Base-by-base conservation (phyloP, 1,284 basidiomycete genomes). In the Heterobasidion occidentale region DNA sequence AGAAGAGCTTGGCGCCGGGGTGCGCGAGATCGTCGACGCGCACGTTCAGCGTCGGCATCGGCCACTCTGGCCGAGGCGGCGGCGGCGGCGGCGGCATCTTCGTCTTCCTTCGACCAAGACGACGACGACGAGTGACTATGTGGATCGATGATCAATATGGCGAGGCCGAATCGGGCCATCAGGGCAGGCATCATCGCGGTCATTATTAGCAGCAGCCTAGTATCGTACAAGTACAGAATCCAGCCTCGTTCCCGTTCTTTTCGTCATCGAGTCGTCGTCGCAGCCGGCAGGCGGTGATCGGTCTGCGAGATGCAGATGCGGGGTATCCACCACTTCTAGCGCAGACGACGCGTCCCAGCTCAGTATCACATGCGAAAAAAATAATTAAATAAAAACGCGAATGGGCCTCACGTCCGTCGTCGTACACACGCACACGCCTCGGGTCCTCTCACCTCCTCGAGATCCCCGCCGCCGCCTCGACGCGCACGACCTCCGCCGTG, bases 21-120 rank as follows among this genome's bases (percentile, higher is more conserved):
- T 87, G 83, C 0, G 70, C 65, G 36, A 88, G 70, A 63, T 86
- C 80, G 14, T 86, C 79, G 46, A 86, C 70, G 17, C 74, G 75
- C 36, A 89, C 67, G 36, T 73, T 70, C 50, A 88, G 72, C 47
- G 70, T 79, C 33, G 86, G 86, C 34, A 83, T 72, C 0, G 74
- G 77, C 79, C 79, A 85, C 36, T 60, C 58, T 46, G 60, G 54
- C 61, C 61, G 62, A 52, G 65, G 61, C 60, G 71, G 60, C 33
- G 67, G 61, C 34, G 69, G 58, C 51, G 74, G 69, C 15, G 68
- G 60, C 19, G 71, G 67, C 11, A 65, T 65, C 49, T 61, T 64
- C 62, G 63, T 69, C 58, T 38, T 12, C 19, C 19, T 19, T 19
- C 2, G 19, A 45, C 3, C 2, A n/a, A n/a, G n/a, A 5, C 14